Percentiles rank a stretch among this genome's conserved stretches.
phyloP scores from a whole-genome alignment of 352 stramenopile genomes.

The Pythium sp. region DNA sequence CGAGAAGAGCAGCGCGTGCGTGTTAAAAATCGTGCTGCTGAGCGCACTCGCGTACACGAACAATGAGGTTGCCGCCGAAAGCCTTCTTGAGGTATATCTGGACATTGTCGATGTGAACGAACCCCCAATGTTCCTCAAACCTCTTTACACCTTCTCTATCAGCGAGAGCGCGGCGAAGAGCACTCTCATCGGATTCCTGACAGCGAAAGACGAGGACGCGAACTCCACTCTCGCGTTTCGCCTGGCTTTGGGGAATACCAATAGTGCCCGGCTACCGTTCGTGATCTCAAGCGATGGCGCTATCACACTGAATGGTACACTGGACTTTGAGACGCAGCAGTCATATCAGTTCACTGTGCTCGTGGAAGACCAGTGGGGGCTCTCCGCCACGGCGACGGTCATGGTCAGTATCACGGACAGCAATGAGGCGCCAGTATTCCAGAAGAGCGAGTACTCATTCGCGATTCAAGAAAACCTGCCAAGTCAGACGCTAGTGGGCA shows the following conservation, averaged over 20 bases:
- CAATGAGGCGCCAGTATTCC: constrained; percentile 48
- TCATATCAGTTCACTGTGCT: constrained; percentile 19
- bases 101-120: constrained; percentile 13
- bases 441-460: constrained; percentile 29
- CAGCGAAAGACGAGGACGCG: constrained; percentile 6
- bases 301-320: background rate
- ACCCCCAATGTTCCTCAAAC: constrained; percentile 6
- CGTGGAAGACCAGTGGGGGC: constrained; percentile 30
- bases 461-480: constrained; percentile 34
- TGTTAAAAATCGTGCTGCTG: constrained; percentile 2
- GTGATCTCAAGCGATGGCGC: background rate
- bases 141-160: constrained; percentile 1
- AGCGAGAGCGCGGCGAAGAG: constrained; percentile 4
- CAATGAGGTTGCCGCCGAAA: background rate
- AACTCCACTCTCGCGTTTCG: constrained; percentile 5
- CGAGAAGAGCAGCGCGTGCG: constrained; percentile 3
- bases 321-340: constrained; percentile 22
- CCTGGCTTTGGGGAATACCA: background rate
- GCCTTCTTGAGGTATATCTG: background rate
- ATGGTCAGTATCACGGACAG: constrained; percentile 38
- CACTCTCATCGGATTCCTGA: constrained; percentile 3
- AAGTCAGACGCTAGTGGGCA: constrained; percentile 29
- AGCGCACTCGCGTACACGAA: constrained; percentile 4
- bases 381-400: constrained; percentile 20
- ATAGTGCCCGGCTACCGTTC: background rate